A percentile compares a stretch with the other conserved stretches of the same genome.
Conservation (phyloP, 768 basidiomycete genomes). For the Strobilomyces dryophilus region DNA sequence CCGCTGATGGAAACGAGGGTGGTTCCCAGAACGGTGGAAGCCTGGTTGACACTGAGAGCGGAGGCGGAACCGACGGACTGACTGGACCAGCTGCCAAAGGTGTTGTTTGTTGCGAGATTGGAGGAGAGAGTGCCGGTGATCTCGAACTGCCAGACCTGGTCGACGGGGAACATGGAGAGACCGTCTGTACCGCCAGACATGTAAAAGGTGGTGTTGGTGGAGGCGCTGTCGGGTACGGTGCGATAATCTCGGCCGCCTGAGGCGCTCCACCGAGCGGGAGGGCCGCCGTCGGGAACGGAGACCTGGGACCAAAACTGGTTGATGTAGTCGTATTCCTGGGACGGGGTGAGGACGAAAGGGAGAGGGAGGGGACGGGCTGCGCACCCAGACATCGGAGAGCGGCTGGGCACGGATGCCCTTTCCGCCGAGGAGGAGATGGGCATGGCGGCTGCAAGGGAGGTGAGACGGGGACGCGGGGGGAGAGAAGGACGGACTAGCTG, state of each 20-base stretch:
- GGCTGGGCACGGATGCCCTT: conserved; percentile 49
- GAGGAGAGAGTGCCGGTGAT: conserved; percentile 70
- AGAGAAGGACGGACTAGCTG: conserved; percentile 60
- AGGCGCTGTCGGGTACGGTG: conserved; percentile 23
- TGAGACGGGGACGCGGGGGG: conserved; percentile 12
- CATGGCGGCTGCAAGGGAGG: conserved; percentile 53
- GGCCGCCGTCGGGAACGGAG: conserved; percentile 45
- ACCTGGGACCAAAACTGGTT: conserved; percentile 76
- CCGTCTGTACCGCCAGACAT: conserved; percentile 68
- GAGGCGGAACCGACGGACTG: conserved; percentile 37
- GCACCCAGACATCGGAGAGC: conserved; percentile 72
- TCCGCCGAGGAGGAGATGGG: conserved; percentile 73
- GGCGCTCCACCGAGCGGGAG: conserved; percentile 65
- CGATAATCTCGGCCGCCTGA: conserved; percentile 70
- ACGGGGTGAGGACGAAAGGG: conserved; percentile 5
- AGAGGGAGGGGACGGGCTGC: conserved; percentile 15
- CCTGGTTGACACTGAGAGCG: conserved; percentile 39
- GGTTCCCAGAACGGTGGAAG: conserved; percentile 53
- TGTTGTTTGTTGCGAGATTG: conserved; percentile 47
- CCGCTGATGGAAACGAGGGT: conserved; percentile 58
- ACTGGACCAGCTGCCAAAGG: conserved; percentile 58
- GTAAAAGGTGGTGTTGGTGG: conserved; percentile 67
- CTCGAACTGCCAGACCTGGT: conserved; percentile 68
- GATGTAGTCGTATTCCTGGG: conserved; percentile 73
- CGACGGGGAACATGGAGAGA: conserved; percentile 40